Base-by-base conservation (phyloP, 1,284 basidiomycete species). In the Ustilago loliicola region DNA sequence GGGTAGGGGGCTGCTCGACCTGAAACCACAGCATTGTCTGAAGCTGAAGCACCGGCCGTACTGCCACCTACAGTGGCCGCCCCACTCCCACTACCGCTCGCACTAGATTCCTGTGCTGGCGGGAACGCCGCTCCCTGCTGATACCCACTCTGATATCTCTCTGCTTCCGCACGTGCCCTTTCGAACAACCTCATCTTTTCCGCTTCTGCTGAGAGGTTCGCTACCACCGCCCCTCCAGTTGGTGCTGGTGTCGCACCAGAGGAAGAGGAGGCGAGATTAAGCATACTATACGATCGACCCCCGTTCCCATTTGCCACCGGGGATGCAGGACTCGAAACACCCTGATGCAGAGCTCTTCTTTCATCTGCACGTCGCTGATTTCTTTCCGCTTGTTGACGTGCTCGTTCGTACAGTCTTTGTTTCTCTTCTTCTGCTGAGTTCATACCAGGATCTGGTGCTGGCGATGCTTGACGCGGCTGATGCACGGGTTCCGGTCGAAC, bases 111-210 rank as follows among this genome's bases (percentile, higher is more conserved):
- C 2, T 45, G 42, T 21, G 54, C 7, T 0, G 72, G 40, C 3
- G 80, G 77, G 48, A 81, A 81, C 4, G 54, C 48, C 1, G 72
- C 77, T 25, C 79, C 77, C 15, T 72, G 64, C 27, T 56, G 30
- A 30, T 65, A 80, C 15, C 60, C 59, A 52, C 61, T 66, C 48
- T 83, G 81, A 61, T 82, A 83, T 11, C 48, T 27, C 60, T 80
- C 82, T 11, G 81, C 83, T 66, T 85, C 79, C 2, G 62, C 54
- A 10, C 79, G 65, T 8, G 83, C 83, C 8, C 81, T 62, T 50
- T 83, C 80, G 51, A 76, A 85, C 19, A 84, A 65, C 34, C 63
- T 55, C 60, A 57, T 67, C 67, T 85, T 84, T 61, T 85, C 84
- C 1, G 64, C 60, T 34, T 78, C 79, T 5, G 81, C 76, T 3